Base-by-base conservation (phyloP, 176 grass and related monocot species). In the Musa schizocarpa region DNA sequence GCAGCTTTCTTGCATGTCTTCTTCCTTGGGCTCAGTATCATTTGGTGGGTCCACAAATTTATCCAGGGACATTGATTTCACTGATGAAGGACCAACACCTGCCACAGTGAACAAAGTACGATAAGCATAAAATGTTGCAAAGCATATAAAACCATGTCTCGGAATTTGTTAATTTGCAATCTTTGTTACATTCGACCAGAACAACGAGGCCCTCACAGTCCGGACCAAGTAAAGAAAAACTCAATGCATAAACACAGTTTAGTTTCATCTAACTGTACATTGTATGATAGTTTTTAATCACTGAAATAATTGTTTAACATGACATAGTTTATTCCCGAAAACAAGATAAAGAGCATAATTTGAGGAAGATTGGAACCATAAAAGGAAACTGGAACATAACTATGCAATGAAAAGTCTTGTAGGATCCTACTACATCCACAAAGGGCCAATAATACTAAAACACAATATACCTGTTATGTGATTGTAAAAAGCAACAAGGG, bases 1-100 rank as follows among this genome's bases (percentile, higher is more conserved):
- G 21, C 91, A 99, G 24, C 92, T 92, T 54, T 95, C 96, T 12
- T 68, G 96, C 88, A 0, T 55, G 2, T 82, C 88, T 67, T 82
- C 88, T 67, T 85, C 88, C 79, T 76, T 75, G 65, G 74, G 65
- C 54, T 86, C 82, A 71, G 69, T 81, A 71, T 73, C 81, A 72
- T 87, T 83, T 71, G 87, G 78, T 17, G 83, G 63, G 65, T 84
- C 82, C 25, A 85, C 65, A 43, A 87, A 81, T 65, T 79, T 59
- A 69, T 85, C 86, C 50, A 73, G 63, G 12, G 29, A 12, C 69
- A 82, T 77, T 75, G 86, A 74, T 69, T 89, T 61, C 68, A 87
- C 22, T 4, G 76, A 88, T 68, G 75, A 78, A 29, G 83, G 85
- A 65, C 84, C 85, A 76, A 92, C 86, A 81, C 96, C 96, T 99